A percentile compares a stretch with the other conserved stretches of the same genome.
phyloP scores from a whole-genome alignment of 2,329 filamentous ascomycete species.

The Nemania serpens region DNA sequence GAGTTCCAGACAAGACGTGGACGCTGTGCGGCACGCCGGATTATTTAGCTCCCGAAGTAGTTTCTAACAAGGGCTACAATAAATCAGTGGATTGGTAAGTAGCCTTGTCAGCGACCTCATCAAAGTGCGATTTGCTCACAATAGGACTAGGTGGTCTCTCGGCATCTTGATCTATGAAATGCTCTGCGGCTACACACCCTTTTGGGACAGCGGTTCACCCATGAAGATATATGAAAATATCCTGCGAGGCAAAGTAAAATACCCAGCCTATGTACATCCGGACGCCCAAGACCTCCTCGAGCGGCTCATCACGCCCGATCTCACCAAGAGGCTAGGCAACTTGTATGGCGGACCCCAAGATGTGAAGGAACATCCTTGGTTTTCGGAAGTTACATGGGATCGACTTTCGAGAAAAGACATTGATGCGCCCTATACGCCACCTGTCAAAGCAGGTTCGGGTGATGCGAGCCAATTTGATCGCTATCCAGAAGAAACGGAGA shows the following conservation, averaged over 20 bases:
- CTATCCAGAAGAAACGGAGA: conserved; percentile 95
- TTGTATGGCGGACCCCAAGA: conserved; percentile 88
- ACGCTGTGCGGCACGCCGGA: conserved; percentile 97
- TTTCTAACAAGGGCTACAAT: conserved; percentile 99
- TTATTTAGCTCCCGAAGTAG: conserved; percentile 95
- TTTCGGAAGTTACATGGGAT: conserved; percentile 97
- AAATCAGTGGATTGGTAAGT: conserved; percentile 98
- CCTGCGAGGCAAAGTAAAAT: conserved; percentile 92
- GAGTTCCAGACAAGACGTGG: conserved; percentile 98
- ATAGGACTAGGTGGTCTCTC: conserved; percentile 81
- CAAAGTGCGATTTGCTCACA: conserved; percentile 12
- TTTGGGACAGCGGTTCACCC: conserved; percentile 96
- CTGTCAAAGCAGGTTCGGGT: conserved; percentile 89
- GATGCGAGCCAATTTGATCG: conserved; percentile 98
- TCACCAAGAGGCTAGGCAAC: conserved; percentile 95
- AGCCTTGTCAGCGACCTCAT: conserved; percentile 15
- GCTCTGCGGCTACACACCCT: conserved; percentile 97
- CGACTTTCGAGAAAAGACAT: conserved; percentile 93
- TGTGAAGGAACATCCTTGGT: conserved; percentile 96
- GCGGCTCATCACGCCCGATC: conserved; percentile 88
- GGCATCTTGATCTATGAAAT: conserved; percentile 99
- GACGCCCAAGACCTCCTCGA: conserved; percentile 93
- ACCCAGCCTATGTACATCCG: conserved; percentile 91
- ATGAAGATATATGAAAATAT: conserved; percentile 99
- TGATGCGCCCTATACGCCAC: conserved; percentile 95